phyloP scores from a whole-genome alignment of 2,329 filamentous ascomycete genomes.

The Atkinsonella hypoxylon region DNA sequence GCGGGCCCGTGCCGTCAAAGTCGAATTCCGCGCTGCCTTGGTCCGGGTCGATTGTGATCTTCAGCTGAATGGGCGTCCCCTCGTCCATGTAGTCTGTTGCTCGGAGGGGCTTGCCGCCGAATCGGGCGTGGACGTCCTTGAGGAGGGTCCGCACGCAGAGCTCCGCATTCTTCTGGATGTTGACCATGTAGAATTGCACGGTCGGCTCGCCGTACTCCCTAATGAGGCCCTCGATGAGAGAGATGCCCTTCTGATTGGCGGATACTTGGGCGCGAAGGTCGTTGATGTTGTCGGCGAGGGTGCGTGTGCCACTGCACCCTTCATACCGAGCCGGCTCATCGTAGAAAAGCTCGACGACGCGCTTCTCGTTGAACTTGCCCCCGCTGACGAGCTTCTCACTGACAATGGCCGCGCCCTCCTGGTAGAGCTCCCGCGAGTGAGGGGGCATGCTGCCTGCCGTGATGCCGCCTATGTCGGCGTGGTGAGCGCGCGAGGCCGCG shows the following conservation, averaged over 20 bases:
- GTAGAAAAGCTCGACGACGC: slow-evolving; percentile 60
- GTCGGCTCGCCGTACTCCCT: slow-evolving; percentile 66
- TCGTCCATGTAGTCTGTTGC: slow-evolving; percentile 79
- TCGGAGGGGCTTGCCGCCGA: slow-evolving; percentile 57
- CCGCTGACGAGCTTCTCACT: slow-evolving; percentile 62
- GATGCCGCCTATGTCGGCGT: slow-evolving; percentile 78
- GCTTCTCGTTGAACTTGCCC: slow-evolving; percentile 65
- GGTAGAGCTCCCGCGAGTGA: slow-evolving; percentile 51
- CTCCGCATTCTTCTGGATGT: slow-evolving; percentile 72
- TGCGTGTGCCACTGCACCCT: slow-evolving; percentile 67
- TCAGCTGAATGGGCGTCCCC: slow-evolving; percentile 63
- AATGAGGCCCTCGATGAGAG: slow-evolving; percentile 64
- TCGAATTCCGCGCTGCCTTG: slow-evolving; percentile 73
- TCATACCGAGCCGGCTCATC: slow-evolving; percentile 62
- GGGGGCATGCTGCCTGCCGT: slow-evolving; percentile 73
- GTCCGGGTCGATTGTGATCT: slow-evolving; percentile 60
- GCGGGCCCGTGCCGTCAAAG: slow-evolving; percentile 66
- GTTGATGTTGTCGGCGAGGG: slow-evolving; percentile 69
- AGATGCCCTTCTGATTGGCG: slow-evolving; percentile 76
- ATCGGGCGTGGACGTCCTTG: slow-evolving; percentile 56
- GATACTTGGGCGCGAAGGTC: slow-evolving; percentile 76
- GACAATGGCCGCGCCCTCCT: slow-evolving; percentile 52
- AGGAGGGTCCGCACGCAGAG: slow-evolving; percentile 60
- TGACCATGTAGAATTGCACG: slow-evolving; percentile 75
- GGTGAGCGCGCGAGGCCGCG: slow-evolving; percentile 67